Base-by-base conservation (phyloP, 2,329 filamentous ascomycete species). In the Claviceps sp. region DNA sequence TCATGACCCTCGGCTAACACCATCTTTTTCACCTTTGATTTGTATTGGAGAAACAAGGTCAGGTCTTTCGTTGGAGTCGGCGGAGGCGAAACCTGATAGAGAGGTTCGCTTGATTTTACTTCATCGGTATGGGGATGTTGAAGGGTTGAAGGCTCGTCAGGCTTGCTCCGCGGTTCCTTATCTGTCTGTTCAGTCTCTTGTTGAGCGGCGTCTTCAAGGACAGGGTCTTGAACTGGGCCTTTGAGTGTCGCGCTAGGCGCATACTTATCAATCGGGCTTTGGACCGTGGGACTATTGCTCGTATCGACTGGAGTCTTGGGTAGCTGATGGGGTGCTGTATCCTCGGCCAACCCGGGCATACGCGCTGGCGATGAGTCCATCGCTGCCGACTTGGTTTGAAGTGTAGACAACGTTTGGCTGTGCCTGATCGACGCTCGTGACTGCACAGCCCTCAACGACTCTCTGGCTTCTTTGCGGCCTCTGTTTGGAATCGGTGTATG, bases 1-100 rank as follows among this genome's bases (percentile, higher is more conserved):
- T 84, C 82, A 58, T 84, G 84, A 1, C 91, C 91, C 64, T 94
- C 89, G 0, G 87, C 72, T 37, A 97, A 77, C 16, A 95, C 82
- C 64, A 94, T 94, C 66, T 97, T 97, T 70, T 96, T 97, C 60
- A 97, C 90, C 65, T 93, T 93, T 60, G 86, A 93, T 65, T 94
- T 95, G 71, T 97, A 96, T 68, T 97, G 91, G 55, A 97, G 68
- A 65, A 97, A 98, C 41, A 98, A 72, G 0, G 91, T 97, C 49
- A 98, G 75, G 59, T 96, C 89, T 64, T 95, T 95, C 8, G 83
- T 84, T 6, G 82, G 70, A 7, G 74, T 69, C 16, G 72, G 74
- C 38, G 85, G 83, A 8, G 88, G 88, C 0, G 69, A 70, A 43
- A 84, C 82, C 22, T 80, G 73, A 56, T 79, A 81, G 43, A 76